Conservation (phyloP, 129 eudicot species). For the Sambucus nigra region DNA sequence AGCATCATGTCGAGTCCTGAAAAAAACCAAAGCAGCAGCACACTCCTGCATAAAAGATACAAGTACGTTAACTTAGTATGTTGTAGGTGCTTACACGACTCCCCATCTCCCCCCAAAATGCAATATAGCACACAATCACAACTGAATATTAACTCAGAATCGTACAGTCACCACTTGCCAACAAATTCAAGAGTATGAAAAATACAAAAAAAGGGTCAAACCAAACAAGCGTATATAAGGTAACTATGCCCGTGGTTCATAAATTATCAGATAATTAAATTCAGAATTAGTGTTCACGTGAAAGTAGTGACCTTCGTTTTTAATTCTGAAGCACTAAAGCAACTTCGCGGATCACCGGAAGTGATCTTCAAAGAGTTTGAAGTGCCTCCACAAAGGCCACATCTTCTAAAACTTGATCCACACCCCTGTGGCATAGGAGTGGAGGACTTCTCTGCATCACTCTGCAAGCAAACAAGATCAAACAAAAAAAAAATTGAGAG, state of each 20-base stretch:
- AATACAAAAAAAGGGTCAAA: too few relatives aligned
- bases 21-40: conserved; percentile 82
- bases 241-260: not conserved
- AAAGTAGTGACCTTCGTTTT: conserved; percentile 39
- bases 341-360: conserved; percentile 30
- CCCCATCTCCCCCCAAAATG: too few relatives aligned
- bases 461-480: conserved; percentile 30
- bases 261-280: not conserved
- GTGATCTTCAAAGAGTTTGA: conserved; percentile 28
- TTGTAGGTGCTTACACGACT: too few relatives aligned
- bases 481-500: not conserved
- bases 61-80: not conserved
- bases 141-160: too few relatives aligned
- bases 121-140: too few relatives aligned
- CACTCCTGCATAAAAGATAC: conserved; percentile 51
- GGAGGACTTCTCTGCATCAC: conserved; percentile 49
- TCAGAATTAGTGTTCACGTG: not conserved
- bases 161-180: too few relatives aligned
- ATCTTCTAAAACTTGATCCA: conserved; percentile 29
- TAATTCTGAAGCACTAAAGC: conserved; percentile 26
- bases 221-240: not conserved
- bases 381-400: conserved; percentile 59
- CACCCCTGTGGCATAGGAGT: conserved; percentile 23
- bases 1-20: conserved; percentile 90
- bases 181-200: too few relatives aligned